Evolutionary conservation across 179 eudicot species (phyloP).

Genomic region (Sideroxylon spinosum): DNA sequence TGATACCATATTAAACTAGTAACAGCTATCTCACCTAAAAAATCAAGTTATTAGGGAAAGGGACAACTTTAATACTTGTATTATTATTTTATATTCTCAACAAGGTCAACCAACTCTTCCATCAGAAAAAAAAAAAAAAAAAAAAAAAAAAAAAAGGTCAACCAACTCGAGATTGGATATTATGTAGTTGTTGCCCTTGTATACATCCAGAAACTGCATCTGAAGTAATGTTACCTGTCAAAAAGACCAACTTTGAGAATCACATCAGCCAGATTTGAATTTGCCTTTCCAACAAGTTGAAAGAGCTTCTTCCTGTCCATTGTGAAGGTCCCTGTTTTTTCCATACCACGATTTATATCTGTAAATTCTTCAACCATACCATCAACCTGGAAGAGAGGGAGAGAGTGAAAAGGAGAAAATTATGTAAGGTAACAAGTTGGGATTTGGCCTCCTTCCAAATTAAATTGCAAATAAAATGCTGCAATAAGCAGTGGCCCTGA

Average conservation of each 20-base stretch:
- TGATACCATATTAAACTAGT: no score
- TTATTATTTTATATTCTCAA: no score
- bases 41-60: no score
- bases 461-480: background rate
- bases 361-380: conserved; percentile 86
- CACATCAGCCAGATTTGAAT: conserved; percentile 86
- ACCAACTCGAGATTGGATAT: background rate
- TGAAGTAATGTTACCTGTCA: conserved; percentile 55
- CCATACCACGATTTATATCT: conserved; percentile 81
- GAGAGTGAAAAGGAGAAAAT: background rate
- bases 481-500: background rate
- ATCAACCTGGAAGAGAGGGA: conserved; percentile 57
- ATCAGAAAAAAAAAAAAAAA: background rate
- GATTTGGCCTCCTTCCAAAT: conserved; percentile 1
- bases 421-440: background rate
- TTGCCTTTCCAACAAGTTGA: conserved; percentile 92
- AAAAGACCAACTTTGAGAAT: conserved; percentile 91
- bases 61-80: no score
- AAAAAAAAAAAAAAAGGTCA: background rate
- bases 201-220: background rate
- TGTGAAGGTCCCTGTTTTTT: conserved; percentile 80
- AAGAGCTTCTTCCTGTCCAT: conserved; percentile 81
- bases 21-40: no score
- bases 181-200: background rate
- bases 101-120: background rate